A percentile compares a stretch with the other conserved stretches of the same genome.
Evolutionary conservation across 2,329 filamentous ascomycete species (phyloP).

Genomic region (Lecanicillium sp.): DNA sequence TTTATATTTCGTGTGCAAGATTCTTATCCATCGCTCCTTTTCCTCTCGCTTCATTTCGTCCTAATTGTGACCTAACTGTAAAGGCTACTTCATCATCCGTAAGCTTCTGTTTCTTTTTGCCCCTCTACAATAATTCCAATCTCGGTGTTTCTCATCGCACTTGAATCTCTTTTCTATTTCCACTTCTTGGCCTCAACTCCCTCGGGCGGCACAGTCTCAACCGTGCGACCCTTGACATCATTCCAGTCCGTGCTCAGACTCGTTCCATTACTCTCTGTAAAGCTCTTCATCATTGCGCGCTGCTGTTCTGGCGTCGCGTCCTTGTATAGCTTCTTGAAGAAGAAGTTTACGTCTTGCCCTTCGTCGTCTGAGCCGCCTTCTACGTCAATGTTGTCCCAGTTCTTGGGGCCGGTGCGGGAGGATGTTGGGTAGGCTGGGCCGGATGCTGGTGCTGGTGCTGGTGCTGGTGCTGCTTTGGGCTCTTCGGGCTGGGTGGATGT

Average conservation of each 20-base stretch:
- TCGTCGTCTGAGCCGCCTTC: slow-evolving; percentile 47
- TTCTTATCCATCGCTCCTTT: too few relatives aligned
- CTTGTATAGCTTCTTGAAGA: slow-evolving; percentile 88
- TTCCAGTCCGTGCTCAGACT: slow-evolving; percentile 86
- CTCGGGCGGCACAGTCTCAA: slow-evolving; percentile 67
- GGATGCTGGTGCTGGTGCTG: background rate
- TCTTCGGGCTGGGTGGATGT: slow-evolving; percentile 5
- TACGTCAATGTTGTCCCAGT: slow-evolving; percentile 75
- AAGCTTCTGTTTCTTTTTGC: too few relatives aligned
- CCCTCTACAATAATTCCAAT: too few relatives aligned
- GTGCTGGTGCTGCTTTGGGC: background rate
- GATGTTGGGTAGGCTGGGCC: slow-evolving; percentile 74
- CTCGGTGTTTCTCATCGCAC: too few relatives aligned
- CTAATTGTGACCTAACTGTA: too few relatives aligned
- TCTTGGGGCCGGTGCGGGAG: slow-evolving; percentile 71
- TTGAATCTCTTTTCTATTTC: slow-evolving; percentile 19
- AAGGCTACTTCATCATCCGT: too few relatives aligned
- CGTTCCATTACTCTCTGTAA: slow-evolving; percentile 87
- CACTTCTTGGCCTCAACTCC: slow-evolving; percentile 72
- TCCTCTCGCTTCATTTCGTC: too few relatives aligned
- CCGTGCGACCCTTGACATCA: slow-evolving; percentile 64
- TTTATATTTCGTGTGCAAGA: too few relatives aligned
- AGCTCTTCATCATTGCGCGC: slow-evolving; percentile 97
- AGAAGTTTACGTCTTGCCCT: slow-evolving; percentile 59
- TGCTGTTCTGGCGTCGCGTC: slow-evolving; percentile 68